These are phyloP conservation scores for Pseudoturritis turrita DNA, from an alignment of 345 rosid species.

Conservation along the genomic window DNA sequence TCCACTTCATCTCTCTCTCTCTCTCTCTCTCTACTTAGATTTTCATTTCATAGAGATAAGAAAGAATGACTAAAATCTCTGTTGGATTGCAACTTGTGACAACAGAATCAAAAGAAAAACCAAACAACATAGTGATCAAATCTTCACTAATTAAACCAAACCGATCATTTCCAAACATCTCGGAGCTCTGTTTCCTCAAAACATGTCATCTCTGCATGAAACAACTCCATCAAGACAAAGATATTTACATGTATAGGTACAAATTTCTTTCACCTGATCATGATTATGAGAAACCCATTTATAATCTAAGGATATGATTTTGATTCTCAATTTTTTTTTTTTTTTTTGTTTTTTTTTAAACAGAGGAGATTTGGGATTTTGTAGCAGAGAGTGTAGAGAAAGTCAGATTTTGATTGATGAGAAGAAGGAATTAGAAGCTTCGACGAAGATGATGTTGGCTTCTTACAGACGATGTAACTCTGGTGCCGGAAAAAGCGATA, in stretches of 20 bases:
- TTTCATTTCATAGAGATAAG: not conserved
- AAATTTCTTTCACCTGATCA: not conserved
- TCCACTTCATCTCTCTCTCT: constrained; percentile 14
- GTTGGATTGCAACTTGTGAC: constrained; percentile 59
- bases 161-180: constrained; percentile 3
- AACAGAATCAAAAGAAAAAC: constrained; percentile 26
- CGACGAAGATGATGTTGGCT: constrained; percentile 37
- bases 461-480: constrained; percentile 37
- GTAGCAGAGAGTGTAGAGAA: constrained; percentile 67
- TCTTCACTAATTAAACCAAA: constrained; percentile 30
- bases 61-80: constrained; percentile 22
- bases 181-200: constrained; percentile 45
- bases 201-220: constrained; percentile 56
- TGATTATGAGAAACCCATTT: not conserved
- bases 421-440: constrained; percentile 43
- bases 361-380: constrained; percentile 83
- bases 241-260: constrained; percentile 86
- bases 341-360: not conserved
- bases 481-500: constrained; percentile 28
- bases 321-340: not conserved
- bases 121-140: constrained; percentile 42
- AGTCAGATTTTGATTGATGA: constrained; percentile 67
- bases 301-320: not conserved
- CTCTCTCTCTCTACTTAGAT: not conserved
- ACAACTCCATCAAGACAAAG: constrained; percentile 48